phyloP scores from a whole-genome alignment of 306 rosid genomes.

The Cicer bijugum region DNA sequence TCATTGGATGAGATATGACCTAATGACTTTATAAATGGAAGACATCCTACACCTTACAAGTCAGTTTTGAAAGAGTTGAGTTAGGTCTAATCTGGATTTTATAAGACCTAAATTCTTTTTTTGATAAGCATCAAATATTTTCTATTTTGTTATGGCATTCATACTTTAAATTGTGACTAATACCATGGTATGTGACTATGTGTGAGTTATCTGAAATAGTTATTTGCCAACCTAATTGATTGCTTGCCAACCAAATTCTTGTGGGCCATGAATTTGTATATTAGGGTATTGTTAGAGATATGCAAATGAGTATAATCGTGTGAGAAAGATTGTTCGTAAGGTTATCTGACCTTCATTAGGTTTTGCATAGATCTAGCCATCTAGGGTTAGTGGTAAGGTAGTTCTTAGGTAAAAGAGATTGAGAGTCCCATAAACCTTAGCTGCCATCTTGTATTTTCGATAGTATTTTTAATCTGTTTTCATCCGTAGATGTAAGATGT shows the following conservation, averaged over 20 bases:
- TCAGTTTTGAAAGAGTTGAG: no score
- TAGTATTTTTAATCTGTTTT: slow-evolving; percentile 22
- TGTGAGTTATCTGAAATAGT: background rate
- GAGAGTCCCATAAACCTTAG: slow-evolving; percentile 6
- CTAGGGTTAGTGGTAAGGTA: slow-evolving; percentile 1
- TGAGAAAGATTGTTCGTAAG: slow-evolving; percentile 13
- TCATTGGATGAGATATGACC: no score
- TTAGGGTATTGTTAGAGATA: background rate
- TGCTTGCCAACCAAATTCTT: slow-evolving; percentile 14
- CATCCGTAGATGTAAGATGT: background rate
- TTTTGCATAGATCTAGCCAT: background rate
- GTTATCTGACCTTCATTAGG: background rate
- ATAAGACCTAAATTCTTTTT: slow-evolving; percentile 16
- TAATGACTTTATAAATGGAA: no score
- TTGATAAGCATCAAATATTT: slow-evolving; percentile 25
- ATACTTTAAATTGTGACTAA: slow-evolving; percentile 19
- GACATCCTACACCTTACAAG: no score
- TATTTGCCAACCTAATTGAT: no score
- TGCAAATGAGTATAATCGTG: background rate
- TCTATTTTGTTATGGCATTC: slow-evolving; percentile 10
- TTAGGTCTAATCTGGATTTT: no score
- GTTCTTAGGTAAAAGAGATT: background rate
- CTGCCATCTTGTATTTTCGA: background rate
- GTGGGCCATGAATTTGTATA: slow-evolving; percentile 3
- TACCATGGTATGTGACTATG: background rate